These are phyloP conservation scores for Saturnispora galanensis DNA, from an alignment of 805 yeast genomes.

Conservation along the genomic window DNA sequence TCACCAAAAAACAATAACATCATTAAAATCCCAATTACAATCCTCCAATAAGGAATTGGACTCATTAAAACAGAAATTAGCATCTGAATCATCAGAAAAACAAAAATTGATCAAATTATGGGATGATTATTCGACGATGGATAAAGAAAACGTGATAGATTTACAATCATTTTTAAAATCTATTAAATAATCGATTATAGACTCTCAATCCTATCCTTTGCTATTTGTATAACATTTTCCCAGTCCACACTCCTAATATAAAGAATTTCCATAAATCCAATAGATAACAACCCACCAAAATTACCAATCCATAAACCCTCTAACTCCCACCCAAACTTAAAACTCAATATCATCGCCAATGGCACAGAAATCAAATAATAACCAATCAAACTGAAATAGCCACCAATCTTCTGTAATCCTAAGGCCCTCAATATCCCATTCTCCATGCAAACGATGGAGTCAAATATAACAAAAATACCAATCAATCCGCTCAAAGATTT, in stretches of 20 bases:
- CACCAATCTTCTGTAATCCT: slow-evolving; percentile 68
- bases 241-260: slow-evolving; percentile 44
- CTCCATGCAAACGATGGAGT: slow-evolving; percentile 61
- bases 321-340: slow-evolving; percentile 36
- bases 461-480: slow-evolving; percentile 56
- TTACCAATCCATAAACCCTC: slow-evolving; percentile 74
- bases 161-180: neutral
- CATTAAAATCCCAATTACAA: slow-evolving; percentile 16
- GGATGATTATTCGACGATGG: too few relatives aligned
- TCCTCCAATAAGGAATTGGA: slow-evolving; percentile 40
- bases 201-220: slow-evolving; percentile 3
- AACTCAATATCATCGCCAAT: slow-evolving; percentile 49
- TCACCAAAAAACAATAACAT: slow-evolving; percentile 15
- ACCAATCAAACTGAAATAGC: slow-evolving; percentile 54
- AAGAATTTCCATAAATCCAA: slow-evolving; percentile 39
- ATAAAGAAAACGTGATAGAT: too few relatives aligned
- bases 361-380: slow-evolving; percentile 70
- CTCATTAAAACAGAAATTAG: slow-evolving; percentile 37
- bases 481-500: slow-evolving; percentile 51
- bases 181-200: neutral
- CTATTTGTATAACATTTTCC: slow-evolving; percentile 32
- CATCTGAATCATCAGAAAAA: slow-evolving; percentile 47
- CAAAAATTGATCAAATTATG: slow-evolving; percentile 43
- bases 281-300: slow-evolving; percentile 50
- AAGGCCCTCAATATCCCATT: slow-evolving; percentile 69